Evolutionary conservation across 2,329 filamentous ascomycete species (phyloP), one percentile per base, ranked within the genome.

Genomic region (Arthrocladium fulminans): DNA sequence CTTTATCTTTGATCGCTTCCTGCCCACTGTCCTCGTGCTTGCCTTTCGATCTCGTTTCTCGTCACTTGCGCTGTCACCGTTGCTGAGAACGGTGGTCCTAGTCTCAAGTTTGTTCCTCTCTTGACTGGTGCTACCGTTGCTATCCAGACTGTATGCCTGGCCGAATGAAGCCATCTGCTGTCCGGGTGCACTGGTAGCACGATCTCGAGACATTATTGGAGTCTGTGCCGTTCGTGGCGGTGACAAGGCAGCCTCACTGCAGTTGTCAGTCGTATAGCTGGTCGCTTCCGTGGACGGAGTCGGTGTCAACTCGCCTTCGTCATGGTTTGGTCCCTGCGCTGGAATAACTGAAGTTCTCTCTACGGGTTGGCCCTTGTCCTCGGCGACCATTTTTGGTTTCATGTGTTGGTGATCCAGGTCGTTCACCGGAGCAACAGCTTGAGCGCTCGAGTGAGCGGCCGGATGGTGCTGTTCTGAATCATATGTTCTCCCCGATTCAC

Each of bases 41-140:
- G 40, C 35, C 43, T 56, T 57, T 37, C 55, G 47, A 44, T 54
- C 50, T 32, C 49, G 46, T 8, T 39, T 24, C 38, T 45, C 34
- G 3, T 53, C 44, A 23, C 47, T 19, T 50, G 49, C 20, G 48
- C 35, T 45, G 20, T 56, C 51, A 37, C 56, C 56, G 40, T 59
- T 57, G 24, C 51, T 52, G 38, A 57, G 35, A 12, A 57, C 49
- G 22, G 51, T 54, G n/a, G 53, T 50, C 19, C 55, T 50, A 24
- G 55, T 48, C 34, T 59, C 56, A 23, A 52, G 45, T 35, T 59
- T 59, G 51, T 52, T 56, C 39, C 54, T 53, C 37, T 54, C 55
- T 27, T 45, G 48, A 42, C 55, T 57, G 10, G 52, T 54, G 15
- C 51, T 51, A 37, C 54, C 54, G 23, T 56, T 47, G 48, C 56